Evolutionary conservation across 129 eudicot genomes (phyloP).

Genomic region (Rutidosis leptorrhynchoides): DNA sequence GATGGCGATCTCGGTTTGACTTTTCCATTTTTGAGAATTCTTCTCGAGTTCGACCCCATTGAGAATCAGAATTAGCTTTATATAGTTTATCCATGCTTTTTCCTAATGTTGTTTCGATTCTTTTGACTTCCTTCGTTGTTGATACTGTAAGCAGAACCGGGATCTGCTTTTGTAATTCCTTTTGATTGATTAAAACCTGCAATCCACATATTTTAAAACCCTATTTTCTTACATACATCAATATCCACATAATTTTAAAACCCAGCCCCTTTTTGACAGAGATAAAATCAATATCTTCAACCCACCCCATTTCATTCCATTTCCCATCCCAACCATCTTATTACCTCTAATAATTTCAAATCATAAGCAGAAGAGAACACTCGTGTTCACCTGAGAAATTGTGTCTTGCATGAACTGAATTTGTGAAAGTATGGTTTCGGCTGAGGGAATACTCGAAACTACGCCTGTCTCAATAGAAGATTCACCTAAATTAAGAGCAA

Average conservation of each 20-base stretch:
- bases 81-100: slow-evolving; percentile 62
- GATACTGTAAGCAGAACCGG: slow-evolving; percentile 44
- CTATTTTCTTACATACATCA: background rate
- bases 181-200: slow-evolving; percentile 63
- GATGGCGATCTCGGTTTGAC: slow-evolving; percentile 59
- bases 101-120: slow-evolving; percentile 77
- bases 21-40: slow-evolving; percentile 76
- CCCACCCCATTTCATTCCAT: too few relatives aligned
- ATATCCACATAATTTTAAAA: too few relatives aligned
- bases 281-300: too few relatives aligned
- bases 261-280: too few relatives aligned
- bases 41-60: slow-evolving; percentile 85
- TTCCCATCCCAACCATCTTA: too few relatives aligned
- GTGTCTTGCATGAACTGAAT: slow-evolving; percentile 62
- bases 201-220: background rate
- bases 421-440: slow-evolving; percentile 48
- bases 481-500: slow-evolving; percentile 57
- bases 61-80: slow-evolving; percentile 68
- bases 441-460: slow-evolving; percentile 41
- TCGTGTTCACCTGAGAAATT: slow-evolving; percentile 53
- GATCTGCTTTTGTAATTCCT: slow-evolving; percentile 78
- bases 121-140: slow-evolving; percentile 74
- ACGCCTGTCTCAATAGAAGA: slow-evolving; percentile 49
- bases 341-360: too few relatives aligned
- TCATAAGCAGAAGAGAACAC: background rate